These are phyloP conservation scores for Arctostaphylos glauca DNA, from an alignment of 148 eudicot genomes.

Conservation along the genomic window DNA sequence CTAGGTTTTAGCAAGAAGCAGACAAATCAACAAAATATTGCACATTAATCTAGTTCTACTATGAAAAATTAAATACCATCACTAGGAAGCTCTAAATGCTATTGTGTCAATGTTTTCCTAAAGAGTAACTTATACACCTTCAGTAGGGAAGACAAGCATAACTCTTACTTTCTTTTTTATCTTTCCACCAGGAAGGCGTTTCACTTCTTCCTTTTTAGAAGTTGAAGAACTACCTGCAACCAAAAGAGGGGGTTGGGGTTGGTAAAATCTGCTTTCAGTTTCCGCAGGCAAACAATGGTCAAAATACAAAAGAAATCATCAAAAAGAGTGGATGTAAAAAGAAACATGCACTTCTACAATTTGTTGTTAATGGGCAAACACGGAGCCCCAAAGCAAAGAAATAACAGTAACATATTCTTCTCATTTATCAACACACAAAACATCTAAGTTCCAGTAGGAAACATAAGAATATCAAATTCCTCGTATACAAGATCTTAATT, in stretches of 20 bases:
- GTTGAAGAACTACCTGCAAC: slow-evolving; percentile 69
- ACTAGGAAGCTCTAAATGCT: neutral
- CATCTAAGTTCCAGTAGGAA: neutral
- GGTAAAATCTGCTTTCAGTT: neutral
- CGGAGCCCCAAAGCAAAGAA: neutral
- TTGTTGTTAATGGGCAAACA: neutral
- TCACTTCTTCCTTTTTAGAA: slow-evolving; percentile 75
- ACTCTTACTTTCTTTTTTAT: slow-evolving; percentile 81
- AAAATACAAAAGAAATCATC: neutral
- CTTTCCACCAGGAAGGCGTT: slow-evolving; percentile 96
- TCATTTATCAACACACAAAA: neutral
- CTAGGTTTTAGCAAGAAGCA: neutral
- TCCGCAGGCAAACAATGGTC: neutral
- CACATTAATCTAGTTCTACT: slow-evolving; percentile 1
- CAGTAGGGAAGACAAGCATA: neutral
- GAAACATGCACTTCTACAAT: neutral
- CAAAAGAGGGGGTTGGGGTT: slow-evolving; percentile 5
- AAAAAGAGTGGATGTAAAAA: neutral
- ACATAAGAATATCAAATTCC: neutral
- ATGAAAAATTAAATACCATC: neutral
- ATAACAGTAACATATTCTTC: neutral
- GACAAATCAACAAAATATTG: neutral
- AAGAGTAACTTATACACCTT: neutral
- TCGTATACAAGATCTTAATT: too few relatives aligned
- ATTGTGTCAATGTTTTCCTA: neutral